These are phyloP conservation scores for Stemphylium beticola DNA, from an alignment of 2,329 filamentous ascomycete species.

Conservation along the genomic window DNA sequence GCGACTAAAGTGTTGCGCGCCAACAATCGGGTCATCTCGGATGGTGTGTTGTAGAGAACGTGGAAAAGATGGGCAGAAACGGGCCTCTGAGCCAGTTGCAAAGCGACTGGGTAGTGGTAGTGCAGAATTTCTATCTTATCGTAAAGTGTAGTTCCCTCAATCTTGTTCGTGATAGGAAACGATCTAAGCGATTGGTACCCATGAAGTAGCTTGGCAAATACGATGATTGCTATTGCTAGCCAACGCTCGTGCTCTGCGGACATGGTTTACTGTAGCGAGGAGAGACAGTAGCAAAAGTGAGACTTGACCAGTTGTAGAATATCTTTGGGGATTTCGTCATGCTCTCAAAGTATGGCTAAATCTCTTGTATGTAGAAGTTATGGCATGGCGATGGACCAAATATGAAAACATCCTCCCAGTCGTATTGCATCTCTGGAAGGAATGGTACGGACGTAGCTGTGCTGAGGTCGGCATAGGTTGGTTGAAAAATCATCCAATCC, in stretches of 20 bases:
- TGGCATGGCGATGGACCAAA: background rate
- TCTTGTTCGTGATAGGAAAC: background rate
- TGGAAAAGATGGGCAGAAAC: background rate
- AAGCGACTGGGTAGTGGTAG: background rate
- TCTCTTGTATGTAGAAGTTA: background rate
- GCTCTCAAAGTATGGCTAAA: background rate
- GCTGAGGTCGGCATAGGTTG: background rate
- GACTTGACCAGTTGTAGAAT: background rate
- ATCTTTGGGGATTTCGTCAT: too few species aligned
- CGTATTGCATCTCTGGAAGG: background rate
- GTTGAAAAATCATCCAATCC: background rate
- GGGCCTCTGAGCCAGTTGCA: background rate
- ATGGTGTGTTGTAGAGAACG: background rate
- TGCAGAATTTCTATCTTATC: background rate
- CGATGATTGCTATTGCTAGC: too few species aligned
- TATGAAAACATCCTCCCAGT: background rate
- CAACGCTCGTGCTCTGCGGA: too few species aligned
- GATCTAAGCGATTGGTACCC: background rate
- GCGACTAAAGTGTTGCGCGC: constrained; percentile 11
- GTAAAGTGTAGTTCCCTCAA: background rate
- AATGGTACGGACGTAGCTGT: background rate
- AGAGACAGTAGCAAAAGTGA: too few species aligned
- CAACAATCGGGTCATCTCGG: constrained; percentile 1
- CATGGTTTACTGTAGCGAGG: background rate
- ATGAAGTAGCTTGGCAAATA: too few species aligned